Evolutionary conservation across 2,329 filamentous ascomycete species (phyloP).

Genomic region (Botrytis porri): DNA sequence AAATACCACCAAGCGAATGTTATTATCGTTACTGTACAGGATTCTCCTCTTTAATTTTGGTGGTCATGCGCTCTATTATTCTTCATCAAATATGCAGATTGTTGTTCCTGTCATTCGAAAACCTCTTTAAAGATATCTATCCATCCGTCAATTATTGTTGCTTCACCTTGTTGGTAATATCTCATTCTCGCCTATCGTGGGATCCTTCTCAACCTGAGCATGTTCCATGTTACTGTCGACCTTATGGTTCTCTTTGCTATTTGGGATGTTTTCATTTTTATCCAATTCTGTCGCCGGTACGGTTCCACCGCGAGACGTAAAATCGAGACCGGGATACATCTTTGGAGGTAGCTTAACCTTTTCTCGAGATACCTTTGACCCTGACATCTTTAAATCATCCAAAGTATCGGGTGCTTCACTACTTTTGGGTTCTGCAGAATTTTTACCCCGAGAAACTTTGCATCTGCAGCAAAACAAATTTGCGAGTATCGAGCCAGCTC

Average conservation of each 20-base stretch:
- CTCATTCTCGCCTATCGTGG: not conserved
- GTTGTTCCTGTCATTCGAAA: not conserved
- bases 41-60: not conserved
- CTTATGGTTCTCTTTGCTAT: not conserved
- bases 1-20: not conserved
- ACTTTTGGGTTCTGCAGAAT: not conserved
- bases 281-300: not conserved
- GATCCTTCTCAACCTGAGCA: not conserved
- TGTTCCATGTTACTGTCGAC: not conserved
- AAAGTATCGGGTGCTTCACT: not conserved
- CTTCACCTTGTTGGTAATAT: not conserved
- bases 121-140: not conserved
- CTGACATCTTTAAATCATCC: not conserved
- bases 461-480: not conserved
- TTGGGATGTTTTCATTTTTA: not conserved
- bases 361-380: not conserved
- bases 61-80: not conserved
- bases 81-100: not conserved
- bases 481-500: not conserved
- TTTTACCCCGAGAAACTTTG: not conserved
- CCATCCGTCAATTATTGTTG: not conserved
- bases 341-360: not conserved
- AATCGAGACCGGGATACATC: not conserved
- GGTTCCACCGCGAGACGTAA: not conserved
- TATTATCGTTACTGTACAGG: not conserved